phyloP scores from a whole-genome alignment of 1,284 basidiomycete species.

The Puccinia sorghi region DNA sequence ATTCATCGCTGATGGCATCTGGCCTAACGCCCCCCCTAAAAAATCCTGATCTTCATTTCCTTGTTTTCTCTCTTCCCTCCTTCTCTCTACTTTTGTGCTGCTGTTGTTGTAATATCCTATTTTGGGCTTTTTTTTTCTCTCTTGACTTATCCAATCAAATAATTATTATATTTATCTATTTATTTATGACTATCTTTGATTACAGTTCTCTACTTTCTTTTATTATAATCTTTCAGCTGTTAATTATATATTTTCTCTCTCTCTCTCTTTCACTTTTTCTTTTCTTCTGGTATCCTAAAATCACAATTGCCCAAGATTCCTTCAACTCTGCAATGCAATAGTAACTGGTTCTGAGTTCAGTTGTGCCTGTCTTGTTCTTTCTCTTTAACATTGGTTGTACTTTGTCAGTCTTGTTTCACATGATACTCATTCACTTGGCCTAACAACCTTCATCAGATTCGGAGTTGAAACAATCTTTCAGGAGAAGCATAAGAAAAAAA shows the following conservation, averaged over 20 bases:
- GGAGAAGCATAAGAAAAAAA: too few relatives aligned
- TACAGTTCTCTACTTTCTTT: background rate
- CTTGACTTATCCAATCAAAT: background rate
- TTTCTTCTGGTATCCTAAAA: background rate
- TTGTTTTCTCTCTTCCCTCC: background rate
- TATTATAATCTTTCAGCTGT: background rate
- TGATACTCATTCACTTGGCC: too few relatives aligned
- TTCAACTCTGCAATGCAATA: too few relatives aligned
- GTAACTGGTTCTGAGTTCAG: too few relatives aligned
- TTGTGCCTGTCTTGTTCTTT: too few relatives aligned
- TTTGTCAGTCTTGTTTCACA: too few relatives aligned
- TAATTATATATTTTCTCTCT: background rate
- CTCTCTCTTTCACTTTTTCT: background rate
- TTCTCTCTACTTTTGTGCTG: background rate
- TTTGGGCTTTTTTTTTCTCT: constrained; percentile 8
- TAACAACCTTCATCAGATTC: too few relatives aligned
- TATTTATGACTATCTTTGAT: background rate
- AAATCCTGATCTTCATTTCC: constrained; percentile 35
- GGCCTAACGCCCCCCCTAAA: constrained; percentile 52
- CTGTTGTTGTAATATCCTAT: constrained; percentile 7
- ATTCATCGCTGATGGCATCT: constrained; percentile 52
- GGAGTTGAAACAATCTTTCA: too few relatives aligned
- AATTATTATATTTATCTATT: background rate
- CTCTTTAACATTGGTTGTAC: too few relatives aligned
- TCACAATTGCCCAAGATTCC: too few relatives aligned